Base-by-base conservation (phyloP, 164 flowering plant species). In the Piper betle region DNA sequence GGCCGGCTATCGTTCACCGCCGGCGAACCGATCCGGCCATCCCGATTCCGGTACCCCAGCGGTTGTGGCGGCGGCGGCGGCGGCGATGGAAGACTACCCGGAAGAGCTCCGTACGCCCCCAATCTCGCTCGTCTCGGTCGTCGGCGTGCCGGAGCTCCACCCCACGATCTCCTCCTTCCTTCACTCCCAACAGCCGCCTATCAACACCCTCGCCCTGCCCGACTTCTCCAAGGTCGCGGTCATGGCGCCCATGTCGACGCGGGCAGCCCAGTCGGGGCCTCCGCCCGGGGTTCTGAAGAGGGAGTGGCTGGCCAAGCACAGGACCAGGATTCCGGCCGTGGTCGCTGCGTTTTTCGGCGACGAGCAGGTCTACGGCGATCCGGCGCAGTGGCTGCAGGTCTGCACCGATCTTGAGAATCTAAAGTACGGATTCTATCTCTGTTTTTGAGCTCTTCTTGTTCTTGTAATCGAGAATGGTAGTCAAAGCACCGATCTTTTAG, bases 51-150 rank as follows among this genome's bases (percentile, higher is more conserved):
- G 33, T 25, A 25, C 33, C 33, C 33, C 1, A 25, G 33, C 33
- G 10, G 6, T 0, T 43, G 4, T 13, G 37, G 52, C 11, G 3
- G 50, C 16, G 10, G 6, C 1, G 60, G 4, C 37, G 37, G 52
- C 11, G 3, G 50, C 16, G 40, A 93, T 93, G 99, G 97, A 93
- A 57, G 94, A 93, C 9, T 90, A 83, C 65, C 82, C 92, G 37
- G 99, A 90, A 66, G 99, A 93, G 71, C 73, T 88, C 25, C 76
- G 96, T 37, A 90, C 91, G 25, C 99, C 99, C 15, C 99, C 99
- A 20, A 88, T 93, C 52, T 64, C 82, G 4, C 69, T 93, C 60
- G 71, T 82, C 4, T 66, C 88, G 3, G 62, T 86, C 37, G 85
- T 88, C 1, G 99, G 99, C 3, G 79, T 83, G 57, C 72, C 88